These are phyloP conservation scores for Atkinsonella texensis DNA, from an alignment of 2,329 filamentous ascomycete species.

Conservation along the genomic window DNA sequence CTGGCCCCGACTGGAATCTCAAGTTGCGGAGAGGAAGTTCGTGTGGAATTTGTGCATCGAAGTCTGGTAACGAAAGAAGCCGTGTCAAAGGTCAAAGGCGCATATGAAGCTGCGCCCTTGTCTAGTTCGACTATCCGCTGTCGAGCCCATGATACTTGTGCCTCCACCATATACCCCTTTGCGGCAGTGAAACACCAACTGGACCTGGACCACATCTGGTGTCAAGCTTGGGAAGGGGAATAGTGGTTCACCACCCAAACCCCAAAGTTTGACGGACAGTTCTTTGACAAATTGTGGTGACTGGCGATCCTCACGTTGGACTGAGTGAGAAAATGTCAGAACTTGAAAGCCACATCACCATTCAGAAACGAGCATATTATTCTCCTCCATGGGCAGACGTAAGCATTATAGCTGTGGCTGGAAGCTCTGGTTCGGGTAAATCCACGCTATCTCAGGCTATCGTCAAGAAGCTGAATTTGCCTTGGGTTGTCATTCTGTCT, in stretches of 20 bases:
- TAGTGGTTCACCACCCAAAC: background rate
- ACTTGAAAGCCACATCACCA: conserved; percentile 31
- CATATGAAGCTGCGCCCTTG: background rate
- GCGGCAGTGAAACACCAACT: too few species aligned
- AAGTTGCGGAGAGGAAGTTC: background rate
- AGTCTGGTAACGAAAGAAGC: background rate
- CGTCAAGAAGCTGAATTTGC: conserved; percentile 76
- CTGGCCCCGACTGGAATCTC: conserved; percentile 1
- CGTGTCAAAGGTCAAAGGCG: background rate
- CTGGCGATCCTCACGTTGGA: background rate
- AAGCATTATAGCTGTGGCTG: conserved; percentile 92
- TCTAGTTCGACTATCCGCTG: too few species aligned
- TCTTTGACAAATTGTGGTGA: background rate
- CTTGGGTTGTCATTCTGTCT: conserved; percentile 95
- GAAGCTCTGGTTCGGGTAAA: conserved; percentile 88
- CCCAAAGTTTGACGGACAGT: background rate
- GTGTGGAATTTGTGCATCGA: background rate
- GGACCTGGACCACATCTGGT: too few species aligned
- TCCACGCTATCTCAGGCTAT: conserved; percentile 89
- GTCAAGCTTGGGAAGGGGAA: too few species aligned
- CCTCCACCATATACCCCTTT: too few species aligned
- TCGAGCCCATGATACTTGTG: too few species aligned
- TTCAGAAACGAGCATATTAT: conserved; percentile 59
- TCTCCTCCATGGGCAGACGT: conserved; percentile 92
- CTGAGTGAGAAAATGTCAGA: conserved; percentile 14